Evolutionary conservation across 202 grass and related monocot species (phyloP).

Genomic region (Digitaria exilis): DNA sequence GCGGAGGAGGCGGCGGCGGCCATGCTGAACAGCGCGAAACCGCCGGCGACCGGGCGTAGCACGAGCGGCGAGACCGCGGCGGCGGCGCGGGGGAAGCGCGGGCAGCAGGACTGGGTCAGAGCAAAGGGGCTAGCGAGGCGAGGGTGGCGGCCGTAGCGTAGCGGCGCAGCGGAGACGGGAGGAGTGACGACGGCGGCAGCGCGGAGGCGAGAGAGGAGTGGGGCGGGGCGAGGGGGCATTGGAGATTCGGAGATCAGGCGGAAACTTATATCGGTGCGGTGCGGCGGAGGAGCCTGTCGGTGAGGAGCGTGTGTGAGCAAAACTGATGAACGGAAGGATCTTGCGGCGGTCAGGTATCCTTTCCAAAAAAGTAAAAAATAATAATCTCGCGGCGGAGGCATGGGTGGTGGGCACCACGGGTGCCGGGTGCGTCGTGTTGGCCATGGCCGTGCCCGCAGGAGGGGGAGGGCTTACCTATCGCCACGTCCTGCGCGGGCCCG

Average conservation of each 20-base stretch:
- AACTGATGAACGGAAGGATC: not conserved
- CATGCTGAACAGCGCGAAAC: slow-evolving; percentile 53
- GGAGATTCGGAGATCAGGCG: slow-evolving; percentile 30
- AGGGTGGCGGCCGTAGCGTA: slow-evolving; percentile 14
- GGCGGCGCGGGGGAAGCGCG: not conserved
- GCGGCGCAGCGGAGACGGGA: slow-evolving; percentile 8
- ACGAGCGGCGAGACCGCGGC: not conserved
- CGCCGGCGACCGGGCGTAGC: slow-evolving; percentile 11
- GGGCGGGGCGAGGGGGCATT: slow-evolving; percentile 47
- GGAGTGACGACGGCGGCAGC: slow-evolving; percentile 19
- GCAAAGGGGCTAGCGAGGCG: not conserved
- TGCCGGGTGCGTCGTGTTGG: not conserved
- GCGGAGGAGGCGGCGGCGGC: slow-evolving; percentile 50
- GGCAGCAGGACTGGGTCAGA: no score
- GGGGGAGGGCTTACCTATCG: not conserved
- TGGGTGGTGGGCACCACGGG: not conserved
- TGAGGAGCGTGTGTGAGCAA: not conserved
- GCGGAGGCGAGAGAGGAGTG: slow-evolving; percentile 42
- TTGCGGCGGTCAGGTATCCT: not conserved
- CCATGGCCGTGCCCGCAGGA: not conserved
- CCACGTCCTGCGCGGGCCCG: slow-evolving; percentile 29
- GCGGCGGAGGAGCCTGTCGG: not conserved
- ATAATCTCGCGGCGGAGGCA: not conserved
- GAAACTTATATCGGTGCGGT: slow-evolving; percentile 37
- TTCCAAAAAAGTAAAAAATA: not conserved